phyloP scores from a whole-genome alignment of 2,329 filamentous ascomycete species.

The Xylariaceae sp. region DNA sequence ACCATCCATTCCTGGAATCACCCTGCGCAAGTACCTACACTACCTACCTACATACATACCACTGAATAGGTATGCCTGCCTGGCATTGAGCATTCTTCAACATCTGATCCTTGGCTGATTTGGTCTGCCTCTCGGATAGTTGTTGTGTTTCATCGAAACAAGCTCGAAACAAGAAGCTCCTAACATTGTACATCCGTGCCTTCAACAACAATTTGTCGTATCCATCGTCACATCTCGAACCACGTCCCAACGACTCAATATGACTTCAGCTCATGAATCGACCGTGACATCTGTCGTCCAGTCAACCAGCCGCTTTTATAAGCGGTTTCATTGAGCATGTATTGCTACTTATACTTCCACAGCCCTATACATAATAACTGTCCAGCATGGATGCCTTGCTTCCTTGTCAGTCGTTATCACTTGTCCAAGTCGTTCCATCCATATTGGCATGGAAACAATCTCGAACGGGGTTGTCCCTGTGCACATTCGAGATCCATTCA shows the following conservation, averaged over 20 bases:
- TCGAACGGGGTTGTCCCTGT: slow-evolving; percentile 26
- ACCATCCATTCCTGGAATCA: no score
- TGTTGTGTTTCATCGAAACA: not conserved
- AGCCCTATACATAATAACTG: slow-evolving; percentile 37
- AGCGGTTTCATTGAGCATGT: slow-evolving; percentile 17
- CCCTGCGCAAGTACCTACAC: no score
- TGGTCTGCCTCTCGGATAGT: not conserved
- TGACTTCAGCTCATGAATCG: slow-evolving; percentile 34
- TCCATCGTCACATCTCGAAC: slow-evolving; percentile 34
- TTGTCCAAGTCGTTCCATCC: slow-evolving; percentile 37
- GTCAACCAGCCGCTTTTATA: not conserved
- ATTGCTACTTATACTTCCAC: slow-evolving; percentile 48
- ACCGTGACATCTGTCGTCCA: slow-evolving; percentile 31
- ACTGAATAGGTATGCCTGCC: no score
- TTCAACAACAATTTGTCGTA: slow-evolving; percentile 14
- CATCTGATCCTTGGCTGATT: no score
- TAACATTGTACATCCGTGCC: not conserved
- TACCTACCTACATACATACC: no score
- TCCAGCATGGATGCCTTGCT: slow-evolving; percentile 36
- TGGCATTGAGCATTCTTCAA: no score
- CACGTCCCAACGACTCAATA: slow-evolving; percentile 24
- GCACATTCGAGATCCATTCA: slow-evolving; percentile 33
- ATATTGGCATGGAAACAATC: slow-evolving; percentile 36
- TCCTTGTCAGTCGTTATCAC: slow-evolving; percentile 9
- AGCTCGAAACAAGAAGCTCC: not conserved